phyloP scores from a whole-genome alignment of 2,329 filamentous ascomycete species.

The Claviceps digitariae region DNA sequence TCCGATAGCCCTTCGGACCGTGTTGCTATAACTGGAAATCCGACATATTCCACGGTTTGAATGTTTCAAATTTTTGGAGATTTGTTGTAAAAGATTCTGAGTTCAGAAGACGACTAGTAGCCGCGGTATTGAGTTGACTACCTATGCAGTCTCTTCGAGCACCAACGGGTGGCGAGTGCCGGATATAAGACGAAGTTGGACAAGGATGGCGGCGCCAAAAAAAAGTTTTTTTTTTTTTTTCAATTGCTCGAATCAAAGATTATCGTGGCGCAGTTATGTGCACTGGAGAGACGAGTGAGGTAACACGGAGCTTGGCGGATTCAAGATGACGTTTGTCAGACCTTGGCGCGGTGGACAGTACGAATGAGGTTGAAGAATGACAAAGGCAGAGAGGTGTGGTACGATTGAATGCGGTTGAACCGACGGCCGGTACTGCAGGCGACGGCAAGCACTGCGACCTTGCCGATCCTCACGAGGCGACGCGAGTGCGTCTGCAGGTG shows the following conservation, averaged over 20 bases:
- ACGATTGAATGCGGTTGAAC: background rate
- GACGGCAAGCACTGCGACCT: constrained; percentile 4
- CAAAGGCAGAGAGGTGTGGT: background rate
- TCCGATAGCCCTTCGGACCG: constrained; percentile 24
- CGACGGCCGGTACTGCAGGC: constrained; percentile 2
- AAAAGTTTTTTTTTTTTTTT: background rate
- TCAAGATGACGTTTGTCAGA: constrained; percentile 11
- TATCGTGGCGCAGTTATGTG: constrained; percentile 4
- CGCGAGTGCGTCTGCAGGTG: background rate
- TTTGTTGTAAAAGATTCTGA: background rate
- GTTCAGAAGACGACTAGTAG: background rate
- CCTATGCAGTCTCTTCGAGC: background rate
- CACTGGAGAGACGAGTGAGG: constrained; percentile 1
- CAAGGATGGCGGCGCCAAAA: background rate
- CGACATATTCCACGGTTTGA: constrained; percentile 16
- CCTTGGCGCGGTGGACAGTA: constrained; percentile 8
- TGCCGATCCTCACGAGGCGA: constrained; percentile 4
- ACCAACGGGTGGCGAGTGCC: background rate
- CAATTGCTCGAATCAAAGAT: background rate
- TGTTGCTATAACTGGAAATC: constrained; percentile 22
- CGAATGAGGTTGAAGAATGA: constrained; percentile 1
- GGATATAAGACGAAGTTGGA: background rate
- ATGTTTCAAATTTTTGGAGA: background rate
- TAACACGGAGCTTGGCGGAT: constrained; percentile 10
- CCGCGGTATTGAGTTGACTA: background rate